Base-by-base conservation (phyloP, 179 eudicot genomes). In the Patellifolia procumbens region DNA sequence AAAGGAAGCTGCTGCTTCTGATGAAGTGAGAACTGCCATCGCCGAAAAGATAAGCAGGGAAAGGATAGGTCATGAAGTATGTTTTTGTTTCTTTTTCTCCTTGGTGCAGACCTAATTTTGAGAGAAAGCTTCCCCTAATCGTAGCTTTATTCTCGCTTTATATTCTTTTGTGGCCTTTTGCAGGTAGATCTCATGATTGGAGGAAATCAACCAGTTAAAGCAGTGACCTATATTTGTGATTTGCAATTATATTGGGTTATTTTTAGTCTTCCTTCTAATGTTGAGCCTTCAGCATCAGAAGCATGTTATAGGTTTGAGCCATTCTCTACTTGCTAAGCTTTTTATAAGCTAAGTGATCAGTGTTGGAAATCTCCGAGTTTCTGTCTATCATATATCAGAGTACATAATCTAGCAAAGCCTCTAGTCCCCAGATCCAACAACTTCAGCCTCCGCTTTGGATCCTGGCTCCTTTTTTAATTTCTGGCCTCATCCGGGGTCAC, bases 131-230 rank as follows among this genome's bases (percentile, higher is more conserved):
- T 26, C 51, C 35, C 24, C 64, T 29, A 42, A 32, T 72, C 24
- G 68, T 53, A 48, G 17, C 9, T 46, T 4, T 4, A 22, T 16
- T 49, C 15, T 10, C 73, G 77, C 35, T 73, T 61, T 79, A 39
- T 4, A 46, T 79, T 26, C 43, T 5, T 72, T 62, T 73, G 28
- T 58, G 63, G 32, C 63, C 7, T 53, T 73, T 39, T 80, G 77
- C 89, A 93, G 98, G 83, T 90, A 76, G 97, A 95, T 89, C 95
- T 91, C 72, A 95, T 95, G 99, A 79, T 95, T 49, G 86, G 92
- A 75, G 97, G 99, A 46, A 88, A 87, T 81, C 86, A 89, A 73
- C 97, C 97, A 9, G 87, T 89, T 58, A 89, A 82, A 76, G 97
- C 99, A 72, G 88, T 91, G 78, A 55, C 79, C 45, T 83, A 85